Base-by-base conservation (phyloP, 306 rosid species). In the Rosa lucieae region DNA sequence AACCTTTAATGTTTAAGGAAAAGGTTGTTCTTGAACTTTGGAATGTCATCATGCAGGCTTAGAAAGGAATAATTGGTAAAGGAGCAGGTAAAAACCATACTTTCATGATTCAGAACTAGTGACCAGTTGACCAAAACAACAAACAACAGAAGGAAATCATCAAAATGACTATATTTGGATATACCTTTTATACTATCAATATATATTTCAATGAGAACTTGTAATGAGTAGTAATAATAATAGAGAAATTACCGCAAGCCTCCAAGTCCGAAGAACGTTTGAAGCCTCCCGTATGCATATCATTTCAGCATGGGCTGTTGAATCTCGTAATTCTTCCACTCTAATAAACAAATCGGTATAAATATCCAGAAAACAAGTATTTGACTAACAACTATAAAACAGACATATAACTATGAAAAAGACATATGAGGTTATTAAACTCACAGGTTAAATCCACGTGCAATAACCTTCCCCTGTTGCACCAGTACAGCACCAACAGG, bases 221-320 rank as follows among this genome's bases (percentile, higher is more conserved):
- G 12, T 6, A 67, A 20, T 0, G 7, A 67, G 71, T 37, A 65
- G 7, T 0, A 3, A 39, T 18, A 49, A 55, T 23, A 32, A 49
- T 26, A 17, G 82, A 80, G 83, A 89, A 86, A 84, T 85, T 91
- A 93, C 99, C 11, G 98, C 85, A 83, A 96, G 92, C 88, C 99
- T 87, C 99, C 99, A 96, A 65, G 96, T 55, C 70, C 78, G 90
- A 62, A 93, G 97, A 83, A 79, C 78, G 43, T 88, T 93, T 32
- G 99, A 96, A 87, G 98, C 99, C 79, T 93, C 97, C 17, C 96
- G 86, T 70, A 96, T 96, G 86, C 99, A 96, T 51, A 91, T 88
- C 88, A 96, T 90, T 86, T 96, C 99, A 9, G 99, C 99, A 75
- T 96, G 99, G 78, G 99, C 98, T 37, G 99, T 96, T 75, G 98